phyloP scores from a whole-genome alignment of 176 grass and related monocot species.

The Juncus inflexus region DNA sequence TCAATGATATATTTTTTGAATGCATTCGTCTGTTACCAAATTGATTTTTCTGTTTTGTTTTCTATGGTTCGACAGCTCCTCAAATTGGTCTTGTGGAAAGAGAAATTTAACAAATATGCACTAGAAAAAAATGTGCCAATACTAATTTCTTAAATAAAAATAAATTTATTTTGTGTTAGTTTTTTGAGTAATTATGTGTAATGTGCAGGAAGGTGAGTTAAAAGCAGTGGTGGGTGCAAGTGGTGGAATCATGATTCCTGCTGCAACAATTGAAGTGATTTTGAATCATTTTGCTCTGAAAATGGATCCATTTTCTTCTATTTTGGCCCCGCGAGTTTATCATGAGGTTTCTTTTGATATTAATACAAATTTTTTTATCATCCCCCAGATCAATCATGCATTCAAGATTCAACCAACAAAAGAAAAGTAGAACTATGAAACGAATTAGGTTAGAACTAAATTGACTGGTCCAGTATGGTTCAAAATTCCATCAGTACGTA shows the following conservation, averaged over 20 bases:
- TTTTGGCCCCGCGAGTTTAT: slow-evolving; percentile 67
- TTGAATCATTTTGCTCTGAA: slow-evolving; percentile 74
- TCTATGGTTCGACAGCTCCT: neutral
- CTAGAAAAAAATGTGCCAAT: neutral
- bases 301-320: slow-evolving; percentile 76
- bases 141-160: no score
- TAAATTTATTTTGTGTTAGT: neutral
- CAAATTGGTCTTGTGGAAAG: no score
- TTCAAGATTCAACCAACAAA: no score
- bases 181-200: neutral
- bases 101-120: no score
- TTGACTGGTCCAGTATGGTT: neutral
- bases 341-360: slow-evolving; percentile 44
- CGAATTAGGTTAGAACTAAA: neutral
- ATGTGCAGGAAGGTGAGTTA: slow-evolving; percentile 58
- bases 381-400: neutral
- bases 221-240: slow-evolving; percentile 67
- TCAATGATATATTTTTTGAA: no score
- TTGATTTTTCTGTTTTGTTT: neutral
- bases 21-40: no score
- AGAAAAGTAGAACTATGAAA: no score
- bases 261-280: slow-evolving; percentile 56
- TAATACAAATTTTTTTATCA: neutral
- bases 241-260: slow-evolving; percentile 71
- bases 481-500: neutral